Evolutionary conservation across 2,329 filamentous ascomycete species (phyloP).

Genomic region (Onygena corvina): DNA sequence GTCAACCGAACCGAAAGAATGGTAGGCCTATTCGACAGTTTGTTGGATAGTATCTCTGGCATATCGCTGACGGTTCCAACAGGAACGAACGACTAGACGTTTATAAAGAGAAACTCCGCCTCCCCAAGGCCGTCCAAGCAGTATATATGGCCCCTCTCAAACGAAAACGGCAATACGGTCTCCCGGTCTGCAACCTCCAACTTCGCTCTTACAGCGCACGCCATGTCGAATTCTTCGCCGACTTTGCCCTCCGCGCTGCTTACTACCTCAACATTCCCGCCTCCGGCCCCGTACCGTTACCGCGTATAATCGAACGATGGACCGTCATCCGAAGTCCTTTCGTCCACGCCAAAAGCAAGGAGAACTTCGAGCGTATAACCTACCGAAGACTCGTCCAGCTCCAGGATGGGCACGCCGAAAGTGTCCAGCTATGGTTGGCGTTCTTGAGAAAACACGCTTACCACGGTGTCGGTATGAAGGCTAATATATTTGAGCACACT

Average conservation of each 20-base stretch:
- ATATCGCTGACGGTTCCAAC: background rate
- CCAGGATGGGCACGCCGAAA: slow-evolving; percentile 77
- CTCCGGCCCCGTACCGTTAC: slow-evolving; percentile 72
- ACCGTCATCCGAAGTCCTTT: slow-evolving; percentile 82
- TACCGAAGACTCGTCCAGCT: slow-evolving; percentile 79
- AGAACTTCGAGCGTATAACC: slow-evolving; percentile 93
- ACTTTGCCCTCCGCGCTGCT: slow-evolving; percentile 86
- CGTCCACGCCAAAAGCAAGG: slow-evolving; percentile 92
- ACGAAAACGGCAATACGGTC: slow-evolving; percentile 58
- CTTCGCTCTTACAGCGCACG: slow-evolving; percentile 81
- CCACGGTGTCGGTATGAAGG: slow-evolving; percentile 97
- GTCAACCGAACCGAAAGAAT: background rate
- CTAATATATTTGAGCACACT: slow-evolving; percentile 86
- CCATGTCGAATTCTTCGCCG: slow-evolving; percentile 85
- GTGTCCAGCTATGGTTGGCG: slow-evolving; percentile 81
- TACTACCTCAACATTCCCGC: slow-evolving; percentile 86
- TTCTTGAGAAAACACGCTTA: slow-evolving; percentile 87
- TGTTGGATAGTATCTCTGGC: too few relatives aligned
- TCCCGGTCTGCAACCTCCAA: slow-evolving; percentile 82
- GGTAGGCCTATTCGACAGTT: background rate
- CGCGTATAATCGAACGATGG: slow-evolving; percentile 81
- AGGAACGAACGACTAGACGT: slow-evolving; percentile 30
- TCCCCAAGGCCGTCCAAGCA: slow-evolving; percentile 71
- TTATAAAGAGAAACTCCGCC: slow-evolving; percentile 37
- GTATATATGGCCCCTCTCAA: slow-evolving; percentile 76